Conservation (phyloP, 768 basidiomycete genomes). For the Leccinellum rugosiceps region DNA sequence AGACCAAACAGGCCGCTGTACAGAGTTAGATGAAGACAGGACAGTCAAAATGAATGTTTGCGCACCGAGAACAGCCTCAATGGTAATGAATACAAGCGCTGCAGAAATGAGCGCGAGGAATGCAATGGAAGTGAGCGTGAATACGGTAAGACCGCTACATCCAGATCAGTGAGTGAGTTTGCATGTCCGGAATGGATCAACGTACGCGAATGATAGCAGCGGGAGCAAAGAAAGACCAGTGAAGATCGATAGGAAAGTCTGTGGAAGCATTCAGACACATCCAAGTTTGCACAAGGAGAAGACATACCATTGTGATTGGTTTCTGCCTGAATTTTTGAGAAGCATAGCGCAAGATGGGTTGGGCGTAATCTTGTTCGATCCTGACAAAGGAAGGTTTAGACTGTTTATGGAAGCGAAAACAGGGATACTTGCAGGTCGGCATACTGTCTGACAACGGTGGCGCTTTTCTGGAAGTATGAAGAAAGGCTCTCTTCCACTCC, state of each 20-base stretch:
- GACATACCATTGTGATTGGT: slow-evolving; percentile 26
- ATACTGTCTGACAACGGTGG: slow-evolving; percentile 25
- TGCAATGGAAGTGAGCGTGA: slow-evolving; percentile 34
- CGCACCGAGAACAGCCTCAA: slow-evolving; percentile 32
- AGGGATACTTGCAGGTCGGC: slow-evolving; percentile 24
- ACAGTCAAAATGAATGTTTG: not conserved
- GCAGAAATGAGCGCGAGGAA: slow-evolving; percentile 37
- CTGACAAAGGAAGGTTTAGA: slow-evolving; percentile 18
- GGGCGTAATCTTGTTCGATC: slow-evolving; percentile 44
- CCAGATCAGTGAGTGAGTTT: not conserved
- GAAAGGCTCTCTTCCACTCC: slow-evolving; percentile 19
- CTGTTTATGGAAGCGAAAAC: not conserved
- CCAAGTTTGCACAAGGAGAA: not conserved
- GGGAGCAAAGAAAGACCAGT: slow-evolving; percentile 35
- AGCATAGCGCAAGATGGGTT: slow-evolving; percentile 33
- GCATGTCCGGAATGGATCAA: slow-evolving; percentile 7
- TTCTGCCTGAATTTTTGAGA: slow-evolving; percentile 21
- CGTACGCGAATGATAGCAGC: slow-evolving; percentile 39
- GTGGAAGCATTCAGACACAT: slow-evolving; percentile 7
- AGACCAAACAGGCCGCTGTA: slow-evolving; percentile 34
- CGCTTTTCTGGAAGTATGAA: slow-evolving; percentile 29
- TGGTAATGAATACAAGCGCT: slow-evolving; percentile 29
- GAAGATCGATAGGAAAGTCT: slow-evolving; percentile 44
- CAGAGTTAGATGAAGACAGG: not conserved
- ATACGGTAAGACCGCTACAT: slow-evolving; percentile 31